Conservation (phyloP, 805 yeast species). For the Sugiyamaella lignohabitans region DNA sequence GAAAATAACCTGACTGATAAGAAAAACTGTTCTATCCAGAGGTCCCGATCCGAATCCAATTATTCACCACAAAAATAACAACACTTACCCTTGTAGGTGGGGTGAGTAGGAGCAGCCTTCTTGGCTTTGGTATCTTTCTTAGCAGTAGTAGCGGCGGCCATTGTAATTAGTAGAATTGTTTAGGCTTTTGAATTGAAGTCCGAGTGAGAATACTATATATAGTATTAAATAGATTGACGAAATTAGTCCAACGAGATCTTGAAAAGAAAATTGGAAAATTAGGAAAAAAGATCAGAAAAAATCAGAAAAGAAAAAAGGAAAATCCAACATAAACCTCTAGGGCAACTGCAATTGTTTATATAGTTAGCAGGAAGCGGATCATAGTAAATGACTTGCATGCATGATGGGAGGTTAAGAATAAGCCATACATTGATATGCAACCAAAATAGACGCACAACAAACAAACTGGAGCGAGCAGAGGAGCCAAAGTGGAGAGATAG, state of each 20-base stretch:
- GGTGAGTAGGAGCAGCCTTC: slow-evolving; percentile 27
- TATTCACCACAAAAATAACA: too few species aligned
- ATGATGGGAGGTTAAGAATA: slow-evolving; percentile 1
- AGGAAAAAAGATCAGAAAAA: background rate
- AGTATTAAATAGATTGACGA: too few species aligned
- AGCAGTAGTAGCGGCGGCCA: slow-evolving; percentile 18
- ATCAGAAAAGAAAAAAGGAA: background rate
- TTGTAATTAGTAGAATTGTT: background rate
- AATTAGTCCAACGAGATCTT: too few species aligned
- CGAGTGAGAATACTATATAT: too few species aligned
- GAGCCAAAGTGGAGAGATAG: too few species aligned
- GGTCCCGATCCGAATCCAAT: too few species aligned
- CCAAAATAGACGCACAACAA: background rate
- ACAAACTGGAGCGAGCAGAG: too few species aligned
- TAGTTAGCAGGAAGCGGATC: background rate
- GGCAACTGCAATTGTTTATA: background rate
- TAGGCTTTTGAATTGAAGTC: too few species aligned
- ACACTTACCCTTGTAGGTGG: slow-evolving; percentile 31
- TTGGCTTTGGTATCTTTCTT: slow-evolving; percentile 21
- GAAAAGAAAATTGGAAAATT: too few species aligned
- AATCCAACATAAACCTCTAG: background rate
- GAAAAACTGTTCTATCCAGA: too few species aligned
- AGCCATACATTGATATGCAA: background rate
- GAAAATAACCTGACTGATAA: too few species aligned
- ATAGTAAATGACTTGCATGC: background rate